These are phyloP conservation scores for Thelonectria rubi DNA, from an alignment of 2,329 filamentous ascomycete genomes.

Conservation along the genomic window DNA sequence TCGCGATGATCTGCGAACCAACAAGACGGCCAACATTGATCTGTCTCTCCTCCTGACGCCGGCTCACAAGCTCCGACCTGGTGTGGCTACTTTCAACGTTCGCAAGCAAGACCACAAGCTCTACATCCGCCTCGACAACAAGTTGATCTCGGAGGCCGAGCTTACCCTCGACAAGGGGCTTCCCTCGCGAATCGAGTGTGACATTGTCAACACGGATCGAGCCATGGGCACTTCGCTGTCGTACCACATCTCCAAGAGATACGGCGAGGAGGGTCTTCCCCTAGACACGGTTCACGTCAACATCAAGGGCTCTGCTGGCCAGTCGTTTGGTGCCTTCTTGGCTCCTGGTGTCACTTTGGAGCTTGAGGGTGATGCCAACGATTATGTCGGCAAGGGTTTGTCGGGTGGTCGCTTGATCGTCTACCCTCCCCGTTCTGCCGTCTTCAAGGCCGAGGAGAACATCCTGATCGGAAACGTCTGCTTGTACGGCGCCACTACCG, in stretches of 20 bases:
- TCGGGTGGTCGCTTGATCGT: conserved; percentile 93
- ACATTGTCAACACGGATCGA: conserved; percentile 96
- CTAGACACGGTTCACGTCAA: conserved; percentile 96
- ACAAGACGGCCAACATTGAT: conserved; percentile 93
- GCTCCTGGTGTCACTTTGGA: conserved; percentile 94
- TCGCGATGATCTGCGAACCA: conserved; percentile 85
- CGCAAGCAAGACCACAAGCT: conserved; percentile 97
- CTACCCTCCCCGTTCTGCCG: conserved; percentile 88
- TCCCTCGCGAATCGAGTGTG: conserved; percentile 91
- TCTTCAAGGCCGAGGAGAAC: conserved; percentile 97
- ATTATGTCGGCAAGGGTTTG: conserved; percentile 95
- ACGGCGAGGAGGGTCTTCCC: conserved; percentile 87
- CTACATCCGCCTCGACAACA: conserved; percentile 93
- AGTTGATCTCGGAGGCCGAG: conserved; percentile 95
- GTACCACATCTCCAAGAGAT: conserved; percentile 93
- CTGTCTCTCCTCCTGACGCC: conserved; percentile 92
- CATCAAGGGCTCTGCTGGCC: conserved; percentile 94
- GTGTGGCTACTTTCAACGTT: conserved; percentile 96
- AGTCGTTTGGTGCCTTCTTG: conserved; percentile 95
- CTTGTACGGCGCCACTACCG: conserved; percentile 90
- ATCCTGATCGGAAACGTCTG: conserved; percentile 93
- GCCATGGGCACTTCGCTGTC: conserved; percentile 92
- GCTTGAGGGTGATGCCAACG: conserved; percentile 94
- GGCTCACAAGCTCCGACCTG: conserved; percentile 93
- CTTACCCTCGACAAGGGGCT: conserved; percentile 93